Conservation (phyloP, 805 yeast genomes). For the Ogataea zsoltii region DNA sequence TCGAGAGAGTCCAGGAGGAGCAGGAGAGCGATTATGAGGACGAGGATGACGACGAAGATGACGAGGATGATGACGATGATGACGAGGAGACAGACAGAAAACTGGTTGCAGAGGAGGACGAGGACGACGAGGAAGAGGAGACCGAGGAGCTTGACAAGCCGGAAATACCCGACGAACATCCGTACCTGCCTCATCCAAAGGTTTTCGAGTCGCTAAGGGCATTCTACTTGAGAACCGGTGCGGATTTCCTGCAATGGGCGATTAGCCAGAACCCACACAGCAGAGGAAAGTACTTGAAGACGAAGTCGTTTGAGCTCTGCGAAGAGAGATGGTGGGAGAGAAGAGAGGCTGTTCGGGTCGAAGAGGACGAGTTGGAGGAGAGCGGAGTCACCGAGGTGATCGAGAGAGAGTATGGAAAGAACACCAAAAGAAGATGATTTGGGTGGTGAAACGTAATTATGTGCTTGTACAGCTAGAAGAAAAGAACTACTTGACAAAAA, state of each 20-base stretch:
- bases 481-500: too few relatives aligned
- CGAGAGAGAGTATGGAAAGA: slow-evolving; percentile 59
- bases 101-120: slow-evolving; percentile 46
- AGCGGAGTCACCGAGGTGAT: slow-evolving; percentile 90
- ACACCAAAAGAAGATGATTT: slow-evolving; percentile 54
- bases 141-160: slow-evolving; percentile 61
- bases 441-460: too few relatives aligned
- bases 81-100: slow-evolving; percentile 46
- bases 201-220: slow-evolving; percentile 83
- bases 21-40: slow-evolving; percentile 68
- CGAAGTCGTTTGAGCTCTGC: slow-evolving; percentile 84
- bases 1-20: slow-evolving; percentile 51
- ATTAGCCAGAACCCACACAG: slow-evolving; percentile 81
- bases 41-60: slow-evolving; percentile 70
- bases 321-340: slow-evolving; percentile 99
- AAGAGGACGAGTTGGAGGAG: slow-evolving; percentile 89
- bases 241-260: slow-evolving; percentile 89
- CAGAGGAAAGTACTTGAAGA: slow-evolving; percentile 87
- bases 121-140: slow-evolving; percentile 68
- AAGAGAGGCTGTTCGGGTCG: slow-evolving; percentile 84
- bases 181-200: slow-evolving; percentile 97
- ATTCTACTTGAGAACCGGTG: slow-evolving; percentile 84
- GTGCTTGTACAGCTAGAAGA: too few relatives aligned
- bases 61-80: slow-evolving; percentile 62
- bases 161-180: slow-evolving; percentile 85